These are phyloP conservation scores for Teratosphaeria zuluensis DNA, from an alignment of 2,329 filamentous ascomycete species.

Conservation along the genomic window DNA sequence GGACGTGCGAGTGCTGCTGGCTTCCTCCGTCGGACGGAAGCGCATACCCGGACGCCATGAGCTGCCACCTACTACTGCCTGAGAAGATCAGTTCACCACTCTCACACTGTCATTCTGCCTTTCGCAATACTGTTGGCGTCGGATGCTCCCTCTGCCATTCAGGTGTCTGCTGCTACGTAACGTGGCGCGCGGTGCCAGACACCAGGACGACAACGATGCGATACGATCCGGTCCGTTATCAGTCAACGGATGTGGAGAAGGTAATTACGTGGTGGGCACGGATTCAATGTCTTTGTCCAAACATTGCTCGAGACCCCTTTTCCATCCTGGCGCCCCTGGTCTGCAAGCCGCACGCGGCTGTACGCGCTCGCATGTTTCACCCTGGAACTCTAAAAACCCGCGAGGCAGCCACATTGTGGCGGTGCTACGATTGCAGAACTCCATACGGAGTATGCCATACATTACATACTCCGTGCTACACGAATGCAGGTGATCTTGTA, in stretches of 20 bases:
- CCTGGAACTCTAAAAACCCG: not conserved
- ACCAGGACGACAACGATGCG: not conserved
- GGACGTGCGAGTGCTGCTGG: constrained; percentile 14
- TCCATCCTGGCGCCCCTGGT: not conserved
- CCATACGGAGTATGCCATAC: too few relatives aligned
- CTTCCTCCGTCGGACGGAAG: constrained; percentile 24
- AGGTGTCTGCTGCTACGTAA: not conserved
- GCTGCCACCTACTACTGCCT: not conserved
- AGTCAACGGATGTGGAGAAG: not conserved
- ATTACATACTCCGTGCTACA: too few relatives aligned
- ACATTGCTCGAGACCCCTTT: too few relatives aligned
- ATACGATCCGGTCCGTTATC: not conserved
- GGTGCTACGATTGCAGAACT: not conserved
- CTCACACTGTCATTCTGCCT: not conserved
- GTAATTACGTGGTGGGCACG: too few relatives aligned
- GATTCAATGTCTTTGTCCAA: not conserved
- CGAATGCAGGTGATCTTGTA: too few relatives aligned
- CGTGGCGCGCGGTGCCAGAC: not conserved
- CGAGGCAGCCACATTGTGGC: not conserved
- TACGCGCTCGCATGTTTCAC: not conserved
- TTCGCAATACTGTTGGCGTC: not conserved
- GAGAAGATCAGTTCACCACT: not conserved
- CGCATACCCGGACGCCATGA: constrained; percentile 31
- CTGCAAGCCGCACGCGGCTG: not conserved
- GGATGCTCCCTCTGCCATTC: constrained; percentile 26